Conservation (phyloP, 2,329 filamentous ascomycete species). For the Aureobasidium sp. region DNA sequence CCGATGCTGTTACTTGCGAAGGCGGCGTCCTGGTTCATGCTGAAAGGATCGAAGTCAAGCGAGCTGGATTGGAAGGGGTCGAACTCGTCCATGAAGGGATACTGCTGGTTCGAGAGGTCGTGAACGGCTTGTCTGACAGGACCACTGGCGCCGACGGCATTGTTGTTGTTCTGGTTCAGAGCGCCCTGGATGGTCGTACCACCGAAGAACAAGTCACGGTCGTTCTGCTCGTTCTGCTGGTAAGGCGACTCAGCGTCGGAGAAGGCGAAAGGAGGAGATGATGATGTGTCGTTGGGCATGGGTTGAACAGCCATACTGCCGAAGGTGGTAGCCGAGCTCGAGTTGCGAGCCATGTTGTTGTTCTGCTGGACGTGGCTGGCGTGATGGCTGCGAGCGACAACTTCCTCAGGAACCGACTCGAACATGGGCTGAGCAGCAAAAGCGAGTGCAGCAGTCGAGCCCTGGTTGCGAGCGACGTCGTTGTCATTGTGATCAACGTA, state of each 20-base stretch:
- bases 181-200: not conserved
- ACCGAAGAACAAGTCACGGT: not conserved
- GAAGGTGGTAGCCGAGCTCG: not conserved
- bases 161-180: slow-evolving; percentile 5
- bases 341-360: not conserved
- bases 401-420: not conserved
- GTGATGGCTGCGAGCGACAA: not conserved
- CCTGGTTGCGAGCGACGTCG: slow-evolving; percentile 14
- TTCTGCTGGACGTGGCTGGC: not conserved
- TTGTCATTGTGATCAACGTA: slow-evolving; percentile 20
- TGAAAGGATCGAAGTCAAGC: slow-evolving; percentile 18
- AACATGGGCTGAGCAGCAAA: slow-evolving; percentile 16
- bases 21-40: slow-evolving; percentile 7
- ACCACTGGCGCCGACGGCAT: not conserved
- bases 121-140: slow-evolving; percentile 9
- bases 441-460: slow-evolving; percentile 17
- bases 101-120: slow-evolving; percentile 11
- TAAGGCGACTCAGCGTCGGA: not conserved
- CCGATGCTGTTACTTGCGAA: slow-evolving; percentile 6
- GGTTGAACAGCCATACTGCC: not conserved
- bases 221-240: not conserved
- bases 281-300: not conserved
- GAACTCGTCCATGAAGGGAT: slow-evolving; percentile 18
- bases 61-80: slow-evolving; percentile 17
- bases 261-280: not conserved